phyloP scores from a whole-genome alignment of 2,329 filamentous ascomycete species.

The Gaeumannomyces sp. region DNA sequence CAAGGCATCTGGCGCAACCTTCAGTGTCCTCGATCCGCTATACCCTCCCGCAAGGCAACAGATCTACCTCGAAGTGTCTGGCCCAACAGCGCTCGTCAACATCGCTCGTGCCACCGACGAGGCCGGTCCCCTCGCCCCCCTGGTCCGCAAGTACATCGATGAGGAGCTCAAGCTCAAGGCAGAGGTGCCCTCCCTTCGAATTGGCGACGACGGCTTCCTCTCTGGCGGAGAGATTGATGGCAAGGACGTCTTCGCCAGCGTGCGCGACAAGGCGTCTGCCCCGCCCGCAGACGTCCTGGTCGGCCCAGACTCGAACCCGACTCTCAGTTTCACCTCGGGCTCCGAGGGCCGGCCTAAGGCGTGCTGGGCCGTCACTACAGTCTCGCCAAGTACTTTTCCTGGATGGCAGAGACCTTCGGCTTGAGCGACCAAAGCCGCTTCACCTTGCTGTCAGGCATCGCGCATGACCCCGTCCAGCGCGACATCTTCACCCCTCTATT shows the following conservation, averaged over 20 bases:
- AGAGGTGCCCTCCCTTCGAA: slow-evolving; percentile 64
- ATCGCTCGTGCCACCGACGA: slow-evolving; percentile 69
- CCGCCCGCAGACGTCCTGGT: slow-evolving; percentile 64
- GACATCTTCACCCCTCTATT: slow-evolving; percentile 91
- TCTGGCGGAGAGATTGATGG: slow-evolving; percentile 61
- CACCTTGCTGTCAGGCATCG: slow-evolving; percentile 79
- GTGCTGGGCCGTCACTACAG: slow-evolving; percentile 84
- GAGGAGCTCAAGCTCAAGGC: slow-evolving; percentile 67
- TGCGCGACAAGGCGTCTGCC: slow-evolving; percentile 43
- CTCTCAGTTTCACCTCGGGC: slow-evolving; percentile 68
- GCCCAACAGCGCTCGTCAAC: slow-evolving; percentile 63
- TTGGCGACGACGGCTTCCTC: slow-evolving; percentile 66
- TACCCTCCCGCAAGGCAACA: slow-evolving; percentile 78
- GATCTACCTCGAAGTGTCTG: slow-evolving; percentile 75
- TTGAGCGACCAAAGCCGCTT: slow-evolving; percentile 68
- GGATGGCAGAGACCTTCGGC: slow-evolving; percentile 83
- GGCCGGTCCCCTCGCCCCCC: slow-evolving; percentile 43
- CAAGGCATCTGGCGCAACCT: slow-evolving; percentile 52
- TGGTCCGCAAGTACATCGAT: slow-evolving; percentile 59
- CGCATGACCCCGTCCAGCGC: slow-evolving; percentile 63
- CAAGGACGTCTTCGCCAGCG: slow-evolving; percentile 58
- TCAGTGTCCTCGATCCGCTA: slow-evolving; percentile 68
- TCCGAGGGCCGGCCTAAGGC: slow-evolving; percentile 75
- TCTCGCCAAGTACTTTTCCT: slow-evolving; percentile 79
- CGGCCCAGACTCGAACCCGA: slow-evolving; percentile 78